Percentiles rank a stretch among this genome's conserved stretches.
Evolutionary conservation across 2,329 filamentous ascomycete genomes (phyloP).

Genomic region (Xylariaceae sp.): DNA sequence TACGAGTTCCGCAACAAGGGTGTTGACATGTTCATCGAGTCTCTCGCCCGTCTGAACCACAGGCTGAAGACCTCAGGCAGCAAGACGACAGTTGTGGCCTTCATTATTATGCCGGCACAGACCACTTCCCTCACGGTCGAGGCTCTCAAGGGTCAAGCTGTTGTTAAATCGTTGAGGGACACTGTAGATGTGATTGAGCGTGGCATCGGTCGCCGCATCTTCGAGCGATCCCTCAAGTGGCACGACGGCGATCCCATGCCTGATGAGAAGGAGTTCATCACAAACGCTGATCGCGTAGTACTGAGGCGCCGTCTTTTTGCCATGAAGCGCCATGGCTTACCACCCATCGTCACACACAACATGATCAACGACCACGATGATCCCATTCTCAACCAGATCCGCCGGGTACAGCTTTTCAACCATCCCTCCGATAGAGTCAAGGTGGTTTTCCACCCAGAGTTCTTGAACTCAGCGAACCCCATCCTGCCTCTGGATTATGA

Average conservation of each 20-base stretch:
- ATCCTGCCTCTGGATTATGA: slow-evolving; percentile 96
- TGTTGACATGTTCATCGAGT: slow-evolving; percentile 99
- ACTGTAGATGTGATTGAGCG: slow-evolving; percentile 89
- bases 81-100: slow-evolving; percentile 91
- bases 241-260: slow-evolving; percentile 90
- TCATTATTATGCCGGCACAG: slow-evolving; percentile 98
- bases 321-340: slow-evolving; percentile 87
- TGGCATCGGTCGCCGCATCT: slow-evolving; percentile 87
- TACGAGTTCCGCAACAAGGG: slow-evolving; percentile 99
- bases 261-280: slow-evolving; percentile 94
- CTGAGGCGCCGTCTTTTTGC: slow-evolving; percentile 87
- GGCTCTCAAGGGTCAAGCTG: slow-evolving; percentile 91
- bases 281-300: slow-evolving; percentile 84
- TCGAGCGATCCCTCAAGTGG: slow-evolving; percentile 92
- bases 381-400: slow-evolving; percentile 91
- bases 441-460: slow-evolving; percentile 96
- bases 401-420: slow-evolving; percentile 95
- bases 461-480: slow-evolving; percentile 91
- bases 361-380: slow-evolving; percentile 94
- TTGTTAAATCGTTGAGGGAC: slow-evolving; percentile 92
- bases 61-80: slow-evolving; percentile 78
- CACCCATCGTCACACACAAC: slow-evolving; percentile 97
- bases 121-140: slow-evolving; percentile 93
- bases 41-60: slow-evolving; percentile 89
- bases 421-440: slow-evolving; percentile 93